Evolutionary conservation across 2,329 filamentous ascomycete genomes (phyloP), one percentile per base, ranked within the genome.

Genomic region (Fusarium poae): DNA sequence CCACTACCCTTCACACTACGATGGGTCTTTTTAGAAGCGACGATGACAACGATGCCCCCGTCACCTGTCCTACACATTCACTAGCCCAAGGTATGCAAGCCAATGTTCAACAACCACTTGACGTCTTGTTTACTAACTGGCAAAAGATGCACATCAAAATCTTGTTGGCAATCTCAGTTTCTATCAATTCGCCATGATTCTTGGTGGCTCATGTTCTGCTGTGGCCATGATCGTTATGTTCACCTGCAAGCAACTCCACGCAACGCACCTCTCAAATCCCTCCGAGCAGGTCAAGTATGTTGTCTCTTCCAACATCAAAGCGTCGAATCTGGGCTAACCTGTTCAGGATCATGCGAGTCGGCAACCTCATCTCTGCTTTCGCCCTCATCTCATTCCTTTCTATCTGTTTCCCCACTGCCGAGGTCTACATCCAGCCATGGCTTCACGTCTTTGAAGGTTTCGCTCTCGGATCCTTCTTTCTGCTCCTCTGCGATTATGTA

Each of bases 231-330:
- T 66, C 1, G 58, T 68, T 15, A 73, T 73, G 48, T 46, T 73
- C 7, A 39, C 40, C 18, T 62, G 46, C 13, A 57, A 62, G 3
- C 48, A 62, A 16, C 53, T 73, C 13, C 71, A 73, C 29, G 67
- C 67, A 2, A 68, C 71, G 0, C 71, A 73, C 25, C 62, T 72
- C 1, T 64, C 58, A 1, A 72, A 72, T 10, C 71, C 68, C 0
- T 44, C 55, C 4, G 71, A 73, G n/a, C 71, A 73, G 42, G 50
- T 72, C 43, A 73, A 73, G 71, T 73, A 64, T 8, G 44, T 6
- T 5, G 13, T 20, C 2, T 10, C 9, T 1, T 10, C 7, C 2
- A 3, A 2, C 9, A n/a, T 16, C 6, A 13, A 18, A 11, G 3
- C 9, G 12, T n/a, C 3, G 13, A 1, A 7, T 13, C 30, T 0